phyloP scores from a whole-genome alignment of 495 filamentous ascomycete genomes.

The Aspergillus sparsus region DNA sequence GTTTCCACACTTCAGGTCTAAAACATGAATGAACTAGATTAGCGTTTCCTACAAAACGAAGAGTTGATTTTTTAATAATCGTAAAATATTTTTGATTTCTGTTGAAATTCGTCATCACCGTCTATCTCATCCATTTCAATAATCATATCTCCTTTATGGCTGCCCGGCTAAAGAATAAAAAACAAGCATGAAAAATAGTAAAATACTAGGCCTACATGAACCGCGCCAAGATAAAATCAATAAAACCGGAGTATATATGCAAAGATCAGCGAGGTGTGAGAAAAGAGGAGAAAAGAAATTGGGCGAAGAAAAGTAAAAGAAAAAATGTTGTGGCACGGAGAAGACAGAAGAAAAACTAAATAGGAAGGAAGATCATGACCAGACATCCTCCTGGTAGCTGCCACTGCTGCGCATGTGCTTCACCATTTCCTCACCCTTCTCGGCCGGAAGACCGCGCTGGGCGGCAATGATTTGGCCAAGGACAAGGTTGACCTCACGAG shows the following conservation, averaged over 20 bases:
- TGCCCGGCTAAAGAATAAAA: conserved; percentile 11
- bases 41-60: too few relatives aligned
- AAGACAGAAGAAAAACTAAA: conserved; percentile 24
- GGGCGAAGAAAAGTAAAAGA: conserved; percentile 14
- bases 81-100: conserved; percentile 7
- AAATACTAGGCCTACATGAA: conserved; percentile 36
- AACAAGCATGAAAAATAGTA: conserved; percentile 16
- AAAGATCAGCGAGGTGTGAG: conserved; percentile 35
- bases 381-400: conserved; percentile 97
- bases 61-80: not conserved
- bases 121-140: conserved; percentile 20
- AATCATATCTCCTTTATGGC: conserved; percentile 7
- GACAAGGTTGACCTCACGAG: conserved; percentile 87
- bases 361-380: conserved; percentile 61
- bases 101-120: conserved; percentile 15
- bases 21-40: too few relatives aligned
- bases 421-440: conserved; percentile 91
- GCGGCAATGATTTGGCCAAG: conserved; percentile 82
- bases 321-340: conserved; percentile 25
- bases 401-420: conserved; percentile 92
- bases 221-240: conserved; percentile 28
- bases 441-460: conserved; percentile 74
- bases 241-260: conserved; percentile 40
- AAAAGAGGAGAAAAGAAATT: conserved; percentile 19
- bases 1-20: too few relatives aligned